Conservation (phyloP, 2,329 filamentous ascomycete species). For the Penicillium olsonii region DNA sequence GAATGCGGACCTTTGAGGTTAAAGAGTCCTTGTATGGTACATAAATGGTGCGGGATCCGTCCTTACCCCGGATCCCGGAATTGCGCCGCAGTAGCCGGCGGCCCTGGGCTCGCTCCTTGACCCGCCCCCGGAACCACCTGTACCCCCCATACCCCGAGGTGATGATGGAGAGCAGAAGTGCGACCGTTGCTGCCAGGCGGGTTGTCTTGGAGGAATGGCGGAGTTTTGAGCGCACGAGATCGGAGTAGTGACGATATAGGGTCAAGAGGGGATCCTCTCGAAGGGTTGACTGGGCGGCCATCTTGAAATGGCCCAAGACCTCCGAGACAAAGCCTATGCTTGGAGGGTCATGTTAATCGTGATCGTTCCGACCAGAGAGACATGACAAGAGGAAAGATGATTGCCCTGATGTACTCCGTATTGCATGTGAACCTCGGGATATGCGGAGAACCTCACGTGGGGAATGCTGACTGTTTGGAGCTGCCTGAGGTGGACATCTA, state of each 20-base stretch:
- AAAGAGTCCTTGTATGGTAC: conserved; percentile 77
- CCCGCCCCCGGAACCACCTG: conserved; percentile 71
- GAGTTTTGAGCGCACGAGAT: conserved; percentile 53
- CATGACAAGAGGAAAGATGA: conserved; percentile 5
- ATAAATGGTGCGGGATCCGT: conserved; percentile 91
- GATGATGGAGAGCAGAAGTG: conserved; percentile 76
- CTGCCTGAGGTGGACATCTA: background rate
- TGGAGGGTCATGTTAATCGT: conserved; percentile 1
- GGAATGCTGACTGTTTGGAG: conserved; percentile 14
- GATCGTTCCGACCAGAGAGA: background rate
- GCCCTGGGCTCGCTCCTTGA: conserved; percentile 79
- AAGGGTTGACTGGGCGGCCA: conserved; percentile 88
- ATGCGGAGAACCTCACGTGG: conserved; percentile 26
- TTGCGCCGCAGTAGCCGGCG: conserved; percentile 82
- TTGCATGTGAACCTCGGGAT: conserved; percentile 32
- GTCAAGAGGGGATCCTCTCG: conserved; percentile 68
- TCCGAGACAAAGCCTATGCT: conserved; percentile 3
- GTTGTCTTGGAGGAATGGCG: conserved; percentile 68
- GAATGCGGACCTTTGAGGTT: conserved; percentile 87
- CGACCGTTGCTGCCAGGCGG: conserved; percentile 73
- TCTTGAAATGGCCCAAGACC: conserved; percentile 40
- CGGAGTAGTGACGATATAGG: conserved; percentile 56
- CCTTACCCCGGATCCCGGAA: conserved; percentile 89
- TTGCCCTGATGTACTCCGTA: conserved; percentile 11
- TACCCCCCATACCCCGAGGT: conserved; percentile 76